A percentile compares a stretch with the other conserved stretches of the same genome.
These are phyloP conservation scores for Curvularia spicifera DNA, from an alignment of 2,329 filamentous ascomycete genomes.

Conservation along the genomic window DNA sequence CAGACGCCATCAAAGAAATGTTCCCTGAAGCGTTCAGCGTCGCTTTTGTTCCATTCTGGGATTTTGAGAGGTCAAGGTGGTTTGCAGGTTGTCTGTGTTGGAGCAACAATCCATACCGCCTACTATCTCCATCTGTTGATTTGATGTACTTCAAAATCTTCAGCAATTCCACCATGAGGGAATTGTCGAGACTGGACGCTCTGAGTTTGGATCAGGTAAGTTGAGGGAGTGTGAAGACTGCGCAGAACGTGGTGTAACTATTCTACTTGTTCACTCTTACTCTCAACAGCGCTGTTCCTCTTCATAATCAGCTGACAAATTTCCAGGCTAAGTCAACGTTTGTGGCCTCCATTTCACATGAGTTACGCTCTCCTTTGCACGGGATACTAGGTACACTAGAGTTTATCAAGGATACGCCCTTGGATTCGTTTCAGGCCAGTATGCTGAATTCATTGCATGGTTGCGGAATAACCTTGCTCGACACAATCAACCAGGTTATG, in stretches of 20 bases:
- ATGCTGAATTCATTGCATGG: slow-evolving; percentile 53
- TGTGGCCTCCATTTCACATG: slow-evolving; percentile 60
- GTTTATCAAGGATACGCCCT: slow-evolving; percentile 54
- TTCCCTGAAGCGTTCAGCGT: slow-evolving; percentile 51
- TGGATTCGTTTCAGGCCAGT: slow-evolving; percentile 51
- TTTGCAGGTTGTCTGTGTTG: slow-evolving; percentile 48
- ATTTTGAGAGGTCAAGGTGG: slow-evolving; percentile 47
- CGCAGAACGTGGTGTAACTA: not conserved
- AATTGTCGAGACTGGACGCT: slow-evolving; percentile 61
- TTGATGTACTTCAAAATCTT: slow-evolving; percentile 47
- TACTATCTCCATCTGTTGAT: slow-evolving; percentile 40
- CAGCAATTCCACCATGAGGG: slow-evolving; percentile 61
- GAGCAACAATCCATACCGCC: slow-evolving; percentile 39
- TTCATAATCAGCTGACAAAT: not conserved
- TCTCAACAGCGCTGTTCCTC: not conserved
- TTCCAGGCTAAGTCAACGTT: slow-evolving; percentile 58
- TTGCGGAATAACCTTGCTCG: slow-evolving; percentile 59
- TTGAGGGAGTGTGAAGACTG: not conserved
- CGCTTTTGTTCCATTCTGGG: slow-evolving; percentile 50
- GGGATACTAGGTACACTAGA: slow-evolving; percentile 56
- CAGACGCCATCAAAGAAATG: slow-evolving; percentile 58
- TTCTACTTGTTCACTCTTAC: not conserved
- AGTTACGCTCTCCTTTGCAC: slow-evolving; percentile 56
- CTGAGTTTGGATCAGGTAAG: slow-evolving; percentile 47
- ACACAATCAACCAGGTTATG: slow-evolving; percentile 49